Conservation (phyloP, 169 alveolate species). For the Cryptosporidium tyzzeri region DNA sequence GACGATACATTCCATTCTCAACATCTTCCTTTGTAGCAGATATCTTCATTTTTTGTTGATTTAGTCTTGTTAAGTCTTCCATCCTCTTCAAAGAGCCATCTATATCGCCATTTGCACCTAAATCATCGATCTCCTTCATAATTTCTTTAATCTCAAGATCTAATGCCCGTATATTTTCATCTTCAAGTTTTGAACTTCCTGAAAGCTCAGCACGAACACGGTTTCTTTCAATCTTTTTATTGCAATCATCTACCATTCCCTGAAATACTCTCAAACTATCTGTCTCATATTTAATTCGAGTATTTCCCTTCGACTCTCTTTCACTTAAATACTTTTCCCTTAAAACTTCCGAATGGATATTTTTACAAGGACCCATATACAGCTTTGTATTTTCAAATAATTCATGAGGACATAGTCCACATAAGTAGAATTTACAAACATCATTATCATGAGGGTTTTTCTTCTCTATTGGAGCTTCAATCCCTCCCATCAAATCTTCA, state of each 20-base stretch:
- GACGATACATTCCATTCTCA: constrained; percentile 82
- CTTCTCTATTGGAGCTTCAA: constrained; percentile 83
- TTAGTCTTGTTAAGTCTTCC: constrained; percentile 82
- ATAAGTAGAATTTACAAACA: constrained; percentile 84
- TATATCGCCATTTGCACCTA: constrained; percentile 83
- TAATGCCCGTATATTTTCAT: constrained; percentile 37
- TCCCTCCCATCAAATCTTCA: constrained; percentile 85
- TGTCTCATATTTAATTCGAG: constrained; percentile 81
- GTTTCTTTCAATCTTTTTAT: constrained; percentile 79
- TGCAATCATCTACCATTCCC: constrained; percentile 86
- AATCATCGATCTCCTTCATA: constrained; percentile 69
- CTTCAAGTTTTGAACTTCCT: constrained; percentile 67
- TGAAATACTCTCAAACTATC: constrained; percentile 81
- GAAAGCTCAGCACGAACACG: constrained; percentile 67
- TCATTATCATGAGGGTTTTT: constrained; percentile 83
- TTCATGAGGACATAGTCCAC: constrained; percentile 89
- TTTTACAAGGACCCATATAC: constrained; percentile 86
- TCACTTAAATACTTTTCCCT: constrained; percentile 76
- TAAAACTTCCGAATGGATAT: constrained; percentile 83
- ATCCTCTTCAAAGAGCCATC: constrained; percentile 82
- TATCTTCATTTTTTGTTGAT: constrained; percentile 80
- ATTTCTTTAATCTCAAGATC: constrained; percentile 63
- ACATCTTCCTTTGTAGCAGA: constrained; percentile 80
- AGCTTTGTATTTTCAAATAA: constrained; percentile 87
- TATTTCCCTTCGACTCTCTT: constrained; percentile 78